Percentiles rank a stretch among this genome's conserved stretches.
phyloP scores from a whole-genome alignment of 1,284 basidiomycete genomes.

The Volvariella surrecta region DNA sequence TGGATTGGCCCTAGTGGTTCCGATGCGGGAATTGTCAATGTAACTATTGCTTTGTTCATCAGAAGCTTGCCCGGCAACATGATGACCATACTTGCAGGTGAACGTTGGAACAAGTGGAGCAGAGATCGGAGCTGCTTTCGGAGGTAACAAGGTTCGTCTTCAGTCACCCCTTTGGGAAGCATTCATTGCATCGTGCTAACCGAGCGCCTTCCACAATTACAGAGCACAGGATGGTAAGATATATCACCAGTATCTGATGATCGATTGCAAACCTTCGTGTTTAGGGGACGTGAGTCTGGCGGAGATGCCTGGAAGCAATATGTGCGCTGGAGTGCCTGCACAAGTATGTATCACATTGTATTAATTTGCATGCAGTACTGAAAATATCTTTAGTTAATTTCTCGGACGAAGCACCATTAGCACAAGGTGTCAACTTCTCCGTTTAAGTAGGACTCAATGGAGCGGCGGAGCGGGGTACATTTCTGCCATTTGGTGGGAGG shows the following conservation, averaged over 20 bases:
- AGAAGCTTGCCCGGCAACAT: conserved; percentile 8
- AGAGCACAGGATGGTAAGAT: conserved; percentile 77
- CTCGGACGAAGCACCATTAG: conserved; percentile 79
- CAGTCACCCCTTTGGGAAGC: neutral
- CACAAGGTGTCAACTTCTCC: conserved; percentile 85
- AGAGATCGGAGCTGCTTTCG: conserved; percentile 83
- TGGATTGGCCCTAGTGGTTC: conserved; percentile 89
- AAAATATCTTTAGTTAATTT: conserved; percentile 61
- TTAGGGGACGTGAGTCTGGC: conserved; percentile 92
- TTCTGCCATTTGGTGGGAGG: neutral
- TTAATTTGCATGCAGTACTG: neutral
- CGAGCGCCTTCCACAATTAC: conserved; percentile 11
- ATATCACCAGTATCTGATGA: conserved; percentile 8
- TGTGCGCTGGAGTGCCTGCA: conserved; percentile 83
- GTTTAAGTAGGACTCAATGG: conserved; percentile 19
- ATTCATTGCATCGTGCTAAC: conserved; percentile 9
- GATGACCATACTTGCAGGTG: conserved; percentile 38
- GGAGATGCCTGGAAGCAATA: conserved; percentile 97
- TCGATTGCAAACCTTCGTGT: conserved; percentile 8
- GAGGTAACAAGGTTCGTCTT: conserved; percentile 80
- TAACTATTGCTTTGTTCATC: conserved; percentile 22
- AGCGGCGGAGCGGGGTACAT: neutral
- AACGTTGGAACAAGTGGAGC: conserved; percentile 93
- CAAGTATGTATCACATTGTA: conserved; percentile 31
- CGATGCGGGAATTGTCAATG: conserved; percentile 84